Evolutionary conservation across 2,329 filamentous ascomycete genomes (phyloP), one percentile per base, ranked within the genome.

Genomic region (Trichoderma sp.): DNA sequence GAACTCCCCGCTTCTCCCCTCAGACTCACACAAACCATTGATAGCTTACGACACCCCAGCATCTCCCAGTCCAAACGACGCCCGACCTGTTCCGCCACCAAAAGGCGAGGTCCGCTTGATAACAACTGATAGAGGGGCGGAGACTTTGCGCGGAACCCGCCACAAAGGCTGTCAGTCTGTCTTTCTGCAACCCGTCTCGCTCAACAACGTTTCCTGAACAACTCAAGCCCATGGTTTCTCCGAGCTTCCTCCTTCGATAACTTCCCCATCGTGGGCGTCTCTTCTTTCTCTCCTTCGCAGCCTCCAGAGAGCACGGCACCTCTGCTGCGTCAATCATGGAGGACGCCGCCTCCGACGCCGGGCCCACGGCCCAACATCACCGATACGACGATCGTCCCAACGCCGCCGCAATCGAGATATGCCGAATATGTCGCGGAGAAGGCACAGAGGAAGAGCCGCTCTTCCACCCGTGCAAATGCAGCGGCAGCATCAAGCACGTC

Each of bases 391-490:
- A 68, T 49, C 55, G 56, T 43, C 37, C 31, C 21, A 47, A 52
- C 67, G 59, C 47, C 52, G 68, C 52, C 60, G 19, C 73, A n/a
- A 73, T 76, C 71, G 79, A 81, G 77, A 96, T 94, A n/a, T 99
- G 96, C 83, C 91, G 96, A 71, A 99, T 99, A 84, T 99, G 96
- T 81, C 89, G 96, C 74, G 93, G 93, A 64, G 96, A 99, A 80
- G 93, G 88, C 68, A 92, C 91, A 1, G 80, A 86, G 4, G 87
- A 92, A 4, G 96, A 98, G 77, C 94, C 93, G 70, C 87, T 99
- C 49, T 99, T 97, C 83, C 96, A 96, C 78, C 96, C 96, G 6
- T 99, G 96, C 89, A 97, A 97, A 84, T 99, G 96, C 83, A 97
- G 93, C 77, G 96, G 96, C 69, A 98, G 95, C 82, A 99, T 99